Base-by-base conservation (phyloP, 352 stramenopile genomes). In the Phytophthora colocasiae region DNA sequence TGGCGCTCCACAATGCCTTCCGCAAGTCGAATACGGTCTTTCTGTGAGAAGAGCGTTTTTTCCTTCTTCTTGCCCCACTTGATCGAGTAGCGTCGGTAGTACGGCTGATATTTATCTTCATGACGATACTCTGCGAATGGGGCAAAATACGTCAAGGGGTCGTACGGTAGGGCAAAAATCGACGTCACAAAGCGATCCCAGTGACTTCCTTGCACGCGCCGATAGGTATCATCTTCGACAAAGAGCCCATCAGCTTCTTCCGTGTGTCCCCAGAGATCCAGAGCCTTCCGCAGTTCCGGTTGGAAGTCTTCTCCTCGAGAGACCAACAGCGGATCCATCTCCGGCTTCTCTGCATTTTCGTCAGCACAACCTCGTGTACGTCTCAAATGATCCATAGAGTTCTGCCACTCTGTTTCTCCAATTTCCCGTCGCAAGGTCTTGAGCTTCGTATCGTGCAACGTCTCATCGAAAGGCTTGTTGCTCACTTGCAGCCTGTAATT, bases 61-160 rank as follows among this genome's bases (percentile, higher is more conserved):
- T 94, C 85, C 22, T 80, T 87, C 62, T 80, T 87, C 36, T 62
- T 54, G 3, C 76, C 80, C 85, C 85, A 94, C 29, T 87, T 75
- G 54, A 92, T 70, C n/a, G 87, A 81, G 43, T 95, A 93, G 1
- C 83, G 85, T 32, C 87, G 78, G 56, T 91, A 95, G 73, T 89
- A 95, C 19, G 85, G 82, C 58, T 95, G 87, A 54, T 80, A 93
- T 50, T 80, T 82, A 0, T 73, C 58, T 29, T 95, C 87, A 46
- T 81, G 81, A 15, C 83, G 81, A 70, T 93, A 95, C 47, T 92
- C 83, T 2, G 83, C 85, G 47, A 87, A 93, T 14, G 86, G 78
- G 3, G 85, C 75, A 75, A 95, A 95, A 63, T 93, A 95, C 52
- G 85, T 95, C 62, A 77, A 76, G 0, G 87, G 75, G 55, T 95